These are phyloP conservation scores for Hypoxylon lienhwacheense DNA, from an alignment of 495 filamentous ascomycete species.

Conservation along the genomic window DNA sequence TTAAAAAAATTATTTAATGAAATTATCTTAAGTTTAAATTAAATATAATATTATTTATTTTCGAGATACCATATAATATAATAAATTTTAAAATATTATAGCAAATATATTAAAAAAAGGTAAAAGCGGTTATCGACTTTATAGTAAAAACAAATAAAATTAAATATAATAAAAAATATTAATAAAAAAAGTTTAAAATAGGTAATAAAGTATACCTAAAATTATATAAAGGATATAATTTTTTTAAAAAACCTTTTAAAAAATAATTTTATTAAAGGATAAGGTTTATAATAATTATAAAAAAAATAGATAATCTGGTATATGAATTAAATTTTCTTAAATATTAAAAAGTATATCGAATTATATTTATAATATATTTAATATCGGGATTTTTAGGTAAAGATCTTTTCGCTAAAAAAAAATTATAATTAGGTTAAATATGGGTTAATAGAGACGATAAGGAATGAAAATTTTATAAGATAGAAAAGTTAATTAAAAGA, in stretches of 20 bases:
- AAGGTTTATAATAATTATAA: background rate
- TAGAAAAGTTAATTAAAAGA: no score
- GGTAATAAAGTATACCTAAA: background rate
- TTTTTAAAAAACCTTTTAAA: background rate
- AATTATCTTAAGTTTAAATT: background rate
- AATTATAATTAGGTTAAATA: no score
- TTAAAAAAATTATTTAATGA: background rate
- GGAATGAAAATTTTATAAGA: no score
- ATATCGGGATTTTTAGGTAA: background rate
- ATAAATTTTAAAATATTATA: background rate
- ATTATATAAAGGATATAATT: constrained; percentile 5
- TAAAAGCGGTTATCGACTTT: constrained; percentile 1
- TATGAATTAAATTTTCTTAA: constrained; percentile 1
- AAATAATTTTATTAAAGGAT: constrained; percentile 4
- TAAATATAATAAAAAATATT: background rate
- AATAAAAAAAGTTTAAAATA: background rate
- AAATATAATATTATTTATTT: background rate
- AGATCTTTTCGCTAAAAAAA: no score
- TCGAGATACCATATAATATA: background rate
- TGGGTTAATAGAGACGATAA: no score
- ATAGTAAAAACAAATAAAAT: background rate
- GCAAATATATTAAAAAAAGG: background rate
- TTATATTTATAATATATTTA: background rate
- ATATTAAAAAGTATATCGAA: background rate
- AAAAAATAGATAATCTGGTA: background rate